Evolutionary conservation across 768 basidiomycete species (phyloP), one percentile per base, ranked within the genome.

Genomic region (Tulasnella sp.): DNA sequence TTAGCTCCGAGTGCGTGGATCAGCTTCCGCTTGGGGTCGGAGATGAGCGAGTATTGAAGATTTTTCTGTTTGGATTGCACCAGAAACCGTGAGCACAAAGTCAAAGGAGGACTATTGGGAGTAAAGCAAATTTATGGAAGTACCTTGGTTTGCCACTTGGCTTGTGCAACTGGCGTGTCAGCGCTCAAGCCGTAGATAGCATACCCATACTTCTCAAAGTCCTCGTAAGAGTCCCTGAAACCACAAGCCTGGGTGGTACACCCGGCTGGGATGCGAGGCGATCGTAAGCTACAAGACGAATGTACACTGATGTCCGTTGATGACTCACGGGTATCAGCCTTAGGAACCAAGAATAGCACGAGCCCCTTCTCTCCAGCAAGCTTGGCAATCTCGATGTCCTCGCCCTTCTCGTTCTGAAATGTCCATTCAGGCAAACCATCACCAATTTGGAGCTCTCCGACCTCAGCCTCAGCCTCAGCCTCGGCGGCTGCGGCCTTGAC

Each of bases 221-320:
- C 84, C 3, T 82, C 78, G 69, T 85, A 88, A 53, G 75, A 75
- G 68, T 97, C 92, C 19, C 91, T 78, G 77, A 87, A 98, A 3
- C 84, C 87, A 68, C 93, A 97, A 0, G 93, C 92, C 69, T 97
- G 92, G 34, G 73, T 84, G 2, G 92, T 97, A 73, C 93, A 96
- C 30, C 93, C 92, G 54, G 86, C 87, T 88, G 62, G 31, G 53
- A 54, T n/a, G n/a, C 46, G 25, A 50, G n/a, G 59, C 31, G 45
- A 54, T 10, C 30, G 49, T 24, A 59, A 61, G 11, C 48, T 19
- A 42, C 43, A 15, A 7, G 10, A 24, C 27, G 41, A 38, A 54
- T 17, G 53, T 11, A n/a, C 19, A 19, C 21, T 17, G 31, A 30
- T 46, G 46, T 5, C 41, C 17, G 15, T 15, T 15, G 64, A 31